These are phyloP conservation scores for Starmera stellimalicola DNA, from an alignment of 1,139 yeast genomes.

Conservation along the genomic window DNA sequence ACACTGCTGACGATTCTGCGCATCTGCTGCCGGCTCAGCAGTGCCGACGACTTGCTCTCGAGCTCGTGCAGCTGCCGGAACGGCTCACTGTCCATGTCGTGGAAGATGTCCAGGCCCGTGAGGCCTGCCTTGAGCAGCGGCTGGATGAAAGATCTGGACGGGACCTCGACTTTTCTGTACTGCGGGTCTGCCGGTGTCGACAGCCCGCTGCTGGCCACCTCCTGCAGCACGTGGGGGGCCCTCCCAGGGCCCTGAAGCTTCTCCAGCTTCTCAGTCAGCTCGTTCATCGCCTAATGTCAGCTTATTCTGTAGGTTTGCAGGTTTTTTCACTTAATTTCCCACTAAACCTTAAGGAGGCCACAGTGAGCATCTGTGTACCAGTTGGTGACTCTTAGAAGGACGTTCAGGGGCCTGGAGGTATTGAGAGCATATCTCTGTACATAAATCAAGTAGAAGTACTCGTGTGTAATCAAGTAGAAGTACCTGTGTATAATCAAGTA, in stretches of 20 bases:
- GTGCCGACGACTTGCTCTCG: conserved; percentile 13
- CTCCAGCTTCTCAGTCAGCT: not conserved
- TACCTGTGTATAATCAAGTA: too few species aligned
- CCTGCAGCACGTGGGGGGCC: not conserved
- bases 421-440: too few species aligned
- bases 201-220: not conserved
- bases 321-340: too few species aligned
- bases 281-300: not conserved
- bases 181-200: not conserved
- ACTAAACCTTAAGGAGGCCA: too few species aligned
- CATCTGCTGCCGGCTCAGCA: conserved; percentile 18
- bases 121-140: conserved; percentile 18
- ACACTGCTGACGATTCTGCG: conserved; percentile 23
- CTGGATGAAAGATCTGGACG: conserved; percentile 15
- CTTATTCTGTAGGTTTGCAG: too few species aligned
- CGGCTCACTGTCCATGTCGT: conserved; percentile 2
- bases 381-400: too few species aligned
- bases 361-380: too few species aligned
- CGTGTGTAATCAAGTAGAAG: too few species aligned
- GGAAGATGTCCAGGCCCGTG: conserved; percentile 14
- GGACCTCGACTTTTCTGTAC: conserved; percentile 2
- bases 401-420: too few species aligned
- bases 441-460: too few species aligned
- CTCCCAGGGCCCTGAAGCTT: not conserved
- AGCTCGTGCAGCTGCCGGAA: conserved; percentile 5